phyloP scores from a whole-genome alignment of 2,329 filamentous ascomycete species.

The Chrysoporthe austroafricana region DNA sequence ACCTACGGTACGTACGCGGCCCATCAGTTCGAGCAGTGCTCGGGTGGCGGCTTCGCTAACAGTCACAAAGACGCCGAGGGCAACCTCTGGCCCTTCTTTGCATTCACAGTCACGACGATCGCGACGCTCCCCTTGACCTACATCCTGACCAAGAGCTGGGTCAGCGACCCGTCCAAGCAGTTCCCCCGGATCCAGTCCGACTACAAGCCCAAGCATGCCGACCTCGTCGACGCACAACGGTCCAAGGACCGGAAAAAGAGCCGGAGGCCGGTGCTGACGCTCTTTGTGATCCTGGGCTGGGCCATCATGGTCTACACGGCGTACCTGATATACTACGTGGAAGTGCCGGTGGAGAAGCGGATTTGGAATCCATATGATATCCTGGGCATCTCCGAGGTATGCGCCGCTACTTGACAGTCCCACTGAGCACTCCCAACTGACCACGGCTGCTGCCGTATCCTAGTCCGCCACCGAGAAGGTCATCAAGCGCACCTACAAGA shows the following conservation, averaged over 20 bases:
- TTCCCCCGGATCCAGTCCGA: conserved; percentile 81
- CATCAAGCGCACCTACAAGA: conserved; percentile 91
- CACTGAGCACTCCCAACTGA: conserved; percentile 21
- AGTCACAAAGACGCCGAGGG: conserved; percentile 75
- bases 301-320: conserved; percentile 84
- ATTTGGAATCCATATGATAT: conserved; percentile 98
- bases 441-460: conserved; percentile 6
- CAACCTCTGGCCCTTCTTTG: conserved; percentile 99
- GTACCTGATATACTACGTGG: conserved; percentile 84
- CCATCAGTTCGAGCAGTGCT: background rate
- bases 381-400: conserved; percentile 79
- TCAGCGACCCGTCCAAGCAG: conserved; percentile 73
- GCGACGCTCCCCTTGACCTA: conserved; percentile 91
- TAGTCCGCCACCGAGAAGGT: conserved; percentile 83
- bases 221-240: conserved; percentile 81
- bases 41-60: background rate
- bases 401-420: conserved; percentile 31
- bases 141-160: conserved; percentile 76
- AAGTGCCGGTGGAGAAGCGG: conserved; percentile 66
- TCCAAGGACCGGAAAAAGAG: conserved; percentile 88
- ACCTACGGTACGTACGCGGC: conserved; percentile 61
- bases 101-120: conserved; percentile 85
- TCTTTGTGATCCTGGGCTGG: conserved; percentile 80
- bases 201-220: conserved; percentile 80
- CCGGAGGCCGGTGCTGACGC: conserved; percentile 81